phyloP scores from a whole-genome alignment of 257 asterid species.

The Agastache rugosa region DNA sequence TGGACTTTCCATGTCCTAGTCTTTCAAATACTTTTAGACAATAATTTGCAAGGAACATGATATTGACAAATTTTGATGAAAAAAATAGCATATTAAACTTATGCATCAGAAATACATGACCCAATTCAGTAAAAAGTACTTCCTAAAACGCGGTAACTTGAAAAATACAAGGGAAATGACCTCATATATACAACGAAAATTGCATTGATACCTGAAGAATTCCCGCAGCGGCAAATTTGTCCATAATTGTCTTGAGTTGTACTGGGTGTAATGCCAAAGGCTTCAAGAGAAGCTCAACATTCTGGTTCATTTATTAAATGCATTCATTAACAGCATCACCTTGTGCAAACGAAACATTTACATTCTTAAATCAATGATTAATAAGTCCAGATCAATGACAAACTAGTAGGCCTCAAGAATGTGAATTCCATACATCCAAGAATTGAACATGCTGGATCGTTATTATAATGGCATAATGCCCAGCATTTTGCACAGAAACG shows the following conservation, averaged over 20 bases:
- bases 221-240: slow-evolving; percentile 95
- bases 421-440: background rate
- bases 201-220: slow-evolving; percentile 77
- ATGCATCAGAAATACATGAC: slow-evolving; percentile 17
- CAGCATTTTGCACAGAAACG: background rate
- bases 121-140: slow-evolving; percentile 16
- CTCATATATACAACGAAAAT: background rate
- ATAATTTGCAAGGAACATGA: background rate
- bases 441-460: background rate
- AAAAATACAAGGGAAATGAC: background rate
- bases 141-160: background rate
- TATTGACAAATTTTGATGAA: background rate
- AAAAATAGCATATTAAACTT: background rate
- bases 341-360: slow-evolving; percentile 1
- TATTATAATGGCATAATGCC: background rate
- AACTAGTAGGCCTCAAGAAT: background rate
- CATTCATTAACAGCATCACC: slow-evolving; percentile 21
- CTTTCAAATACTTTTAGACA: background rate
- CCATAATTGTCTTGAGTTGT: slow-evolving; percentile 59
- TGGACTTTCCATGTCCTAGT: background rate
- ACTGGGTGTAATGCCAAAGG: slow-evolving; percentile 69
- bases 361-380: slow-evolving; percentile 16
- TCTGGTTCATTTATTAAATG: slow-evolving; percentile 47
- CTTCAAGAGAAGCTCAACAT: slow-evolving; percentile 59
- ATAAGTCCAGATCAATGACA: background rate